These are phyloP conservation scores for Tilletia caries DNA, from an alignment of 1,284 basidiomycete genomes.

Conservation along the genomic window DNA sequence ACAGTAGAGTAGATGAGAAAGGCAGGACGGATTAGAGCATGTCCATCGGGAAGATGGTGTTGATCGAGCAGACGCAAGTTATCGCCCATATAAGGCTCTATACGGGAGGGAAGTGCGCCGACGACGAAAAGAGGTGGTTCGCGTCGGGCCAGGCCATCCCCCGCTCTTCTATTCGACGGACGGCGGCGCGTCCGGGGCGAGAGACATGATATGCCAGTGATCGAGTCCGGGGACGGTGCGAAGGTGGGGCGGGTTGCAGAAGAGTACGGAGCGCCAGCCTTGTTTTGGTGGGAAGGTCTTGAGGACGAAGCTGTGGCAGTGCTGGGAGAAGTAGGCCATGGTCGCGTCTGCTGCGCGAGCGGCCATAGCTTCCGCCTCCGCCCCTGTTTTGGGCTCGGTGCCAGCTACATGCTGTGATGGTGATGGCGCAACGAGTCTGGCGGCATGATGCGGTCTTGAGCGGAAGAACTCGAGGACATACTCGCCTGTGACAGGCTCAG, in stretches of 20 bases:
- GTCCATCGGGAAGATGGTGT: too few relatives aligned
- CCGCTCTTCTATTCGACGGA: too few relatives aligned
- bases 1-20: too few relatives aligned
- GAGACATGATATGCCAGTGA: conserved; percentile 23
- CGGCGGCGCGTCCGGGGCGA: neutral
- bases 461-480: conserved; percentile 11
- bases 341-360: conserved; percentile 10
- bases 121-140: too few relatives aligned
- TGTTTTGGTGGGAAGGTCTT: conserved; percentile 12
- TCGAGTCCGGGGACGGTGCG: conserved; percentile 37
- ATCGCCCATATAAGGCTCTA: too few relatives aligned
- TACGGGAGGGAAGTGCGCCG: too few relatives aligned
- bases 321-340: neutral
- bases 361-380: neutral
- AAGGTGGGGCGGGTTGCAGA: conserved; percentile 36
- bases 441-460: neutral
- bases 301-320: neutral
- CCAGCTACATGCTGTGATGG: neutral
- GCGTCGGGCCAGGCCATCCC: too few relatives aligned
- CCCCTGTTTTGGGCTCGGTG: neutral
- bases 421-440: neutral
- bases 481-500: conserved; percentile 4
- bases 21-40: too few relatives aligned
- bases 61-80: too few relatives aligned
- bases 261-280: conserved; percentile 31